These are phyloP conservation scores for Waltiozyma solani DNA, from an alignment of 1,139 yeast genomes.

Conservation along the genomic window DNA sequence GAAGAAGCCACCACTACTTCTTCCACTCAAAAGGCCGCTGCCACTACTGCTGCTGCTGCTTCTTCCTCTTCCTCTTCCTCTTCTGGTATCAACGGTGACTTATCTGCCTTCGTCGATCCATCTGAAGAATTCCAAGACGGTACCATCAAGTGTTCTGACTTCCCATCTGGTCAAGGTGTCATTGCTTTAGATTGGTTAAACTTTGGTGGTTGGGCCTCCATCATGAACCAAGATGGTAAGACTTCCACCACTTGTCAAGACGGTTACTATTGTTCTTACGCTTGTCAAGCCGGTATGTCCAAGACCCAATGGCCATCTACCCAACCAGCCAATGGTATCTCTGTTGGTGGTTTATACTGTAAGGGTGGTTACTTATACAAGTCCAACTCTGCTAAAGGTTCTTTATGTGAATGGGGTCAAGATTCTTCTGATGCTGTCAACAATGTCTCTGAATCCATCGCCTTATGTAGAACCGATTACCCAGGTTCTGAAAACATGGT, in stretches of 20 bases:
- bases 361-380: slow-evolving; percentile 60
- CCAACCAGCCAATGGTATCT: slow-evolving; percentile 67
- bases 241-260: slow-evolving; percentile 63
- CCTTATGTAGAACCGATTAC: slow-evolving; percentile 95
- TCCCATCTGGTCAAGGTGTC: slow-evolving; percentile 93
- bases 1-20: slow-evolving; percentile 18
- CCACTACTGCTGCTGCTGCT: slow-evolving; percentile 19
- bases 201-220: slow-evolving; percentile 89
- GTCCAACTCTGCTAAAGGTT: slow-evolving; percentile 43
- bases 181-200: slow-evolving; percentile 72
- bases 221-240: slow-evolving; percentile 45
- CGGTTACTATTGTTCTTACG: slow-evolving; percentile 89
- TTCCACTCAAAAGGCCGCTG: slow-evolving; percentile 4
- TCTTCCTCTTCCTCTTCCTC: slow-evolving; percentile 26
- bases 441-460: slow-evolving; percentile 53
- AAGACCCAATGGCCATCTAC: slow-evolving; percentile 77
- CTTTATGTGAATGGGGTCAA: slow-evolving; percentile 80
- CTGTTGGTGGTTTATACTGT: slow-evolving; percentile 74
- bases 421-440: slow-evolving; percentile 60
- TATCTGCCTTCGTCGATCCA: slow-evolving; percentile 44
- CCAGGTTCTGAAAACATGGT: slow-evolving; percentile 99
- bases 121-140: slow-evolving; percentile 69
- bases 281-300: slow-evolving; percentile 87
- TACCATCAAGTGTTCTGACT: slow-evolving; percentile 55
- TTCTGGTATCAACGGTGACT: slow-evolving; percentile 40